Percentiles rank a stretch among this genome's conserved stretches.
Evolutionary conservation across 441 rosid genomes (phyloP).

Genomic region (Gossypium schwendimanii): DNA sequence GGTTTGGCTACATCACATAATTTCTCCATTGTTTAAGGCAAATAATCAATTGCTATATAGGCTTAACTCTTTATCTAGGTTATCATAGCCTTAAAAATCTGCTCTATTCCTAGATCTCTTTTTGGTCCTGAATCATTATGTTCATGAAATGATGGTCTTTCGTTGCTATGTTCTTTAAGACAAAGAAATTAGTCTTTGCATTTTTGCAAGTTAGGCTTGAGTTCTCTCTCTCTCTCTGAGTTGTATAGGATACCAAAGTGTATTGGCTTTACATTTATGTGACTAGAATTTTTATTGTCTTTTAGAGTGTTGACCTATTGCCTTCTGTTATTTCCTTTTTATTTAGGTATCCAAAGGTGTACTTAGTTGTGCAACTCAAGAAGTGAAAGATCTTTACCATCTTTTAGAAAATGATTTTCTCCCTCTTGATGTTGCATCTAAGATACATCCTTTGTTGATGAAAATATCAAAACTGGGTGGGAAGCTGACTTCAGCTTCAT

Average conservation of each 20-base stretch:
- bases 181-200: neutral
- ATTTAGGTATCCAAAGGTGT: slow-evolving; percentile 80
- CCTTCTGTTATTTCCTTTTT: slow-evolving; percentile 14
- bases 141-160: neutral
- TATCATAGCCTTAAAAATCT: neutral
- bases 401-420: slow-evolving; percentile 85
- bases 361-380: slow-evolving; percentile 85
- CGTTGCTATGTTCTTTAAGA: neutral
- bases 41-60: neutral
- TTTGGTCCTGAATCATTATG: neutral
- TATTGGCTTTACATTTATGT: neutral
- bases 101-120: neutral
- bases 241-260: neutral
- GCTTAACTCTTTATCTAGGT: neutral
- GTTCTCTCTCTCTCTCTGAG: neutral
- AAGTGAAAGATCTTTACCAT: slow-evolving; percentile 92
- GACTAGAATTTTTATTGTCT: neutral
- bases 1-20: neutral
- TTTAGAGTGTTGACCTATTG: neutral
- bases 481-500: slow-evolving; percentile 82
- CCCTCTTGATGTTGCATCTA: slow-evolving; percentile 78
- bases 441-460: slow-evolving; percentile 64
- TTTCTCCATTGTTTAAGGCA: neutral
- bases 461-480: slow-evolving; percentile 85
- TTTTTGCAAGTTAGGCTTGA: neutral